Evolutionary conservation across 306 rosid genomes (phyloP).

Genomic region (Vigna nakashimae): DNA sequence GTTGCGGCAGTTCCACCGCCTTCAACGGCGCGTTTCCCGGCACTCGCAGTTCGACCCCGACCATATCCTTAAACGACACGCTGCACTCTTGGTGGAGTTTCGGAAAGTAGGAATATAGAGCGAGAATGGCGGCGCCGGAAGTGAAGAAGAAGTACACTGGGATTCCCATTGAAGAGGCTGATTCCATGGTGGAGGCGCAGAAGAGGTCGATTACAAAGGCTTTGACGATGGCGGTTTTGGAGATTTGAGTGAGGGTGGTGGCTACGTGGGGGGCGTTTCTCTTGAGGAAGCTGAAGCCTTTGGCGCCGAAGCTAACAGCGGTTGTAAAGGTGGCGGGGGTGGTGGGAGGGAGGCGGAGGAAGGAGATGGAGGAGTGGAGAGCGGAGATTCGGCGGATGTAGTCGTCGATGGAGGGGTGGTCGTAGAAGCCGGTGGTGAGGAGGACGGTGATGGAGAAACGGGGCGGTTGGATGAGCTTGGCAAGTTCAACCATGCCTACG

Average conservation of each 20-base stretch:
- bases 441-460: not conserved
- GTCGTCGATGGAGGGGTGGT: constrained; percentile 26
- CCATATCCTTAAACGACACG: constrained; percentile 33
- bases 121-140: constrained; percentile 40
- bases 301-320: not conserved
- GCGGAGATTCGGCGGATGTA: constrained; percentile 41
- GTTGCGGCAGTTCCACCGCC: constrained; percentile 33
- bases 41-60: constrained; percentile 3
- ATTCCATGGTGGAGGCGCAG: constrained; percentile 14
- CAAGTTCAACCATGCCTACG: not conserved
- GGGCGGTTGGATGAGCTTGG: not conserved
- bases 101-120: constrained; percentile 29
- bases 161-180: not conserved
- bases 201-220: constrained; percentile 41
- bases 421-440: not conserved
- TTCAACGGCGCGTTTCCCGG: constrained; percentile 35
- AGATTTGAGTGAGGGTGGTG: constrained; percentile 23
- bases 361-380: constrained; percentile 39
- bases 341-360: constrained; percentile 33
- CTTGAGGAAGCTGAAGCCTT: not conserved
- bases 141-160: constrained; percentile 45
- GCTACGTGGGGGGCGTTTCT: constrained; percentile 23
- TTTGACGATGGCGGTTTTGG: not conserved
- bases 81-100: not conserved
- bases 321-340: not conserved